phyloP scores from a whole-genome alignment of 2,329 filamentous ascomycete genomes.

The Sporothrix schenckii region DNA sequence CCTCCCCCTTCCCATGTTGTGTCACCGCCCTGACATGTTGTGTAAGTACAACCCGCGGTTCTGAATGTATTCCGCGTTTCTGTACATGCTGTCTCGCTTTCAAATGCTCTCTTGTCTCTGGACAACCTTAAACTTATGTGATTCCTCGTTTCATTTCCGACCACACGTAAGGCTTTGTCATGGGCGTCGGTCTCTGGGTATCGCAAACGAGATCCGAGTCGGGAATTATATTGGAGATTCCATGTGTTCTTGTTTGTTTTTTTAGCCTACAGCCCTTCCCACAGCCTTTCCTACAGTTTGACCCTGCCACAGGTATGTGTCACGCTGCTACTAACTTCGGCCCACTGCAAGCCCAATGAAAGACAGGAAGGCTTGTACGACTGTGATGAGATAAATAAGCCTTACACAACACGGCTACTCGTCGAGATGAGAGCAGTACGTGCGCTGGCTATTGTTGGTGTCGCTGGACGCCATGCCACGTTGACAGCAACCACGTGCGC shows the following conservation, averaged over 20 bases:
- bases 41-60: conserved; percentile 22
- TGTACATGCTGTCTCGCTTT: conserved; percentile 15
- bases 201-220: background rate
- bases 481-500: background rate
- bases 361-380: conserved; percentile 20
- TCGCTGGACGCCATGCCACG: conserved; percentile 10
- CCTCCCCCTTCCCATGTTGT: conserved; percentile 17
- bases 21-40: conserved; percentile 24
- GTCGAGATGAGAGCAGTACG: background rate
- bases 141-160: conserved; percentile 13
- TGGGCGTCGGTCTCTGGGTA: background rate
- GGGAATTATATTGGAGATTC: too few relatives aligned
- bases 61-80: conserved; percentile 15
- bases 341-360: conserved; percentile 17
- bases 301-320: conserved; percentile 3
- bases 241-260: background rate
- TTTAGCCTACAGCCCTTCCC: background rate
- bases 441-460: background rate
- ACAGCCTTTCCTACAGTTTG: background rate
- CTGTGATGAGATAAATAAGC: conserved; percentile 25
- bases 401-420: conserved; percentile 19
- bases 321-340: background rate
- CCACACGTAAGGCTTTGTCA: conserved; percentile 29
- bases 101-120: conserved; percentile 3
- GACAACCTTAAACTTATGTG: conserved; percentile 19